phyloP scores from a whole-genome alignment of 495 filamentous ascomycete species.

The Penicillium steckii region DNA sequence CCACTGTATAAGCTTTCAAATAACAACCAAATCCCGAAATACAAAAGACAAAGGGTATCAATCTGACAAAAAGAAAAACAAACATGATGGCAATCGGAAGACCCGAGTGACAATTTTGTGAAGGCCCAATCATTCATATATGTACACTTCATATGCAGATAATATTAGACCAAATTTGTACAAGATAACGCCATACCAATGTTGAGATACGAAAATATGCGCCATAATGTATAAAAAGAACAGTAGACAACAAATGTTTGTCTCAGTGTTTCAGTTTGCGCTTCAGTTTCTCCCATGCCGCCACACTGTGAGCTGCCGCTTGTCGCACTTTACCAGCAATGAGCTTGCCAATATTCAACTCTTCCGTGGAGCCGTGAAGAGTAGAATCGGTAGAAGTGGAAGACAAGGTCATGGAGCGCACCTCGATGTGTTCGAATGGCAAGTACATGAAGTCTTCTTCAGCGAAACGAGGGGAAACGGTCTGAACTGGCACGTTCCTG shows the following conservation, averaged over 20 bases:
- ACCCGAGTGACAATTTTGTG: too few species aligned
- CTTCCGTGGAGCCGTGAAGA: not conserved
- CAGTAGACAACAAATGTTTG: too few species aligned
- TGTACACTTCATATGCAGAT: too few species aligned
- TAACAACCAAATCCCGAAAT: too few species aligned
- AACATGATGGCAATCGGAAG: not conserved
- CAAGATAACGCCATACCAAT: too few species aligned
- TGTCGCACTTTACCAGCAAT: slow-evolving; percentile 1
- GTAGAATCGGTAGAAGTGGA: not conserved
- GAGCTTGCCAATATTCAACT: not conserved
- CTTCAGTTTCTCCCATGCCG: not conserved
- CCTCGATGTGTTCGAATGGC: not conserved
- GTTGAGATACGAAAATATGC: too few species aligned
- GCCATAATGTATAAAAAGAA: too few species aligned
- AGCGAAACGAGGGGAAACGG: not conserved
- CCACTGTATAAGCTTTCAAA: too few species aligned
- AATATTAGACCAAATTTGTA: too few species aligned
- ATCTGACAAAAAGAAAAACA: not conserved
- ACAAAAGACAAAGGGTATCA: not conserved
- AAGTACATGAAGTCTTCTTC: not conserved
- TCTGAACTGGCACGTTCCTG: not conserved
- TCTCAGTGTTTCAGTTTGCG: slow-evolving; percentile 1
- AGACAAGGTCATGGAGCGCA: not conserved
- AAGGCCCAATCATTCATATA: too few species aligned
- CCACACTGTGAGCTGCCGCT: slow-evolving; percentile 1